Percentiles rank a stretch among this genome's conserved stretches.
Evolutionary conservation across 768 basidiomycete genomes (phyloP).

Genomic region (Tricholoma furcatifolium): DNA sequence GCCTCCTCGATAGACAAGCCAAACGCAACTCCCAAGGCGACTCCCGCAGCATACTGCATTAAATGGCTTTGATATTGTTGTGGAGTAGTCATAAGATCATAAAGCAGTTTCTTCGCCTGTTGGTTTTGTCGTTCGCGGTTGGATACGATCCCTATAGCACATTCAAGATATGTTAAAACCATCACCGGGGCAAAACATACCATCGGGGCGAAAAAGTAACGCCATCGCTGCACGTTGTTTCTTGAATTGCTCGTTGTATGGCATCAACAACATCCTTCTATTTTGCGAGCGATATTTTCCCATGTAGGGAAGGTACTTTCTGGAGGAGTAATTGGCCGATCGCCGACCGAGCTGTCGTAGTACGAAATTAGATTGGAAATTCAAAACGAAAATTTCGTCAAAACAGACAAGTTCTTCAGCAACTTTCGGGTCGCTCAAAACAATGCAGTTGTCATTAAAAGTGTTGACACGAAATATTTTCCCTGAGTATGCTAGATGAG

Average conservation of each 20-base stretch:
- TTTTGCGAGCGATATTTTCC: not conserved
- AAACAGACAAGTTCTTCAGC: slow-evolving; percentile 2
- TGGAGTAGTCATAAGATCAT: not conserved
- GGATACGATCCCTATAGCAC: not conserved
- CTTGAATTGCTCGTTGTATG: slow-evolving; percentile 2
- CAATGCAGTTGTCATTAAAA: slow-evolving; percentile 3
- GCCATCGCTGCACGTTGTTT: slow-evolving; percentile 6
- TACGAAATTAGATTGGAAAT: too few relatives aligned
- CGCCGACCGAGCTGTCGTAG: not conserved
- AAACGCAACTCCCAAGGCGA: slow-evolving; percentile 3
- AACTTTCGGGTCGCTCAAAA: slow-evolving; percentile 5
- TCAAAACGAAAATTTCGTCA: not conserved
- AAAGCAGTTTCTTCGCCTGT: slow-evolving; percentile 6
- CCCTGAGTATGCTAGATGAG: not conserved
- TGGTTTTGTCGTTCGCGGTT: slow-evolving; percentile 1
- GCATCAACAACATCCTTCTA: slow-evolving; percentile 5
- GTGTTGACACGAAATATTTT: slow-evolving; percentile 4
- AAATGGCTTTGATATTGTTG: slow-evolving; percentile 1
- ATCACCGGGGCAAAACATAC: not conserved
- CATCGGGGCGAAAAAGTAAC: slow-evolving; percentile 7
- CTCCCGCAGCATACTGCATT: not conserved
- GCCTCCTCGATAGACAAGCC: slow-evolving; percentile 4
- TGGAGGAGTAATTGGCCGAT: not conserved
- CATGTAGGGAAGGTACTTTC: slow-evolving; percentile 5
- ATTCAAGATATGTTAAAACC: too few relatives aligned